Base-by-base conservation (phyloP, 2,329 filamentous ascomycete genomes). In the Hypoxylon sp. region DNA sequence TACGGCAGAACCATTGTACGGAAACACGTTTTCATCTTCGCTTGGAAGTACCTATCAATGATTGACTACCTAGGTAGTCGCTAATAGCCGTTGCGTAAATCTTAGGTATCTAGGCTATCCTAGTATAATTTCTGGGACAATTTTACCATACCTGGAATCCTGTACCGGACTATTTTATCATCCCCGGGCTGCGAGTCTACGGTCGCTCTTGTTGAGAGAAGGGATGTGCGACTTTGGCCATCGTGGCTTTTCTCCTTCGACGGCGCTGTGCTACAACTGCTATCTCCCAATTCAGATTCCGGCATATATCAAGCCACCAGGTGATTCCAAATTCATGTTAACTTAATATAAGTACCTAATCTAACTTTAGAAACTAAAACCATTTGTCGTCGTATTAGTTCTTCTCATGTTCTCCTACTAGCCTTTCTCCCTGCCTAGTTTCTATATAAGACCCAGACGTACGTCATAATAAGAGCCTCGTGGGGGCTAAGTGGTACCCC, bases 401-500 rank as follows among this genome's bases (percentile, higher is more conserved):
- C 29, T 31, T 31, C 26, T 26, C 26, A 9, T 31, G 29, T 9
- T 31, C 6, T 9, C 29, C 29, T 31, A 8, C 6, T n/a, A 39
- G 6, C 14, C 35, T 39, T n/a, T n/a, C 35, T 14, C 10, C 13
- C 3, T 37, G 11, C 35, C 11, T 31, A 31, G 29, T 31, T 31
- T 14, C 35, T 39, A 39, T n/a, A 39, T 39, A n/a, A 39, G 35
- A 44, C 3, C 39, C 17, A 22, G 39, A 11, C 29, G 14, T 19
- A 44, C 39, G 39, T 44, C 39, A 44, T 44, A 44, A 44, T 4
- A 44, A 19, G 39, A 44, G 39, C 17, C 39, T 44, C 39, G 39
- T 22, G 39, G 39, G 39, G 39, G 39, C 39, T 10, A 5, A 39
- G 11, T 17, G 14, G 13, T 17, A 11, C 39, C 9, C 35, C 14